Percentiles rank a stretch among this genome's conserved stretches.
Evolutionary conservation across 306 rosid genomes (phyloP).

Genomic region (Carpinus viminea): DNA sequence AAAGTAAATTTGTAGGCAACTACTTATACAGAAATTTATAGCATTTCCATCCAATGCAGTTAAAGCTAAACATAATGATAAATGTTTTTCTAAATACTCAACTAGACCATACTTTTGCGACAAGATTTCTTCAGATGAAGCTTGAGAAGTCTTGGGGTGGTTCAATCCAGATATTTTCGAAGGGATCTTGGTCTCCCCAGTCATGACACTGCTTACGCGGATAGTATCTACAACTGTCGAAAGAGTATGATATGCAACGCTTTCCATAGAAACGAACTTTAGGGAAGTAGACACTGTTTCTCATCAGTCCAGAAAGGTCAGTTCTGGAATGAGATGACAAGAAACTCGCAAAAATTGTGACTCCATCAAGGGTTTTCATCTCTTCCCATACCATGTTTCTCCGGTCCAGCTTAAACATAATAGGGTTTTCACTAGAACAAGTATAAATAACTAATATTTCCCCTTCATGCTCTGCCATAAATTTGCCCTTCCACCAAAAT

Average conservation of each 20-base stretch:
- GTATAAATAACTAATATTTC: slow-evolving; percentile 70
- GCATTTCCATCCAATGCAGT: background rate
- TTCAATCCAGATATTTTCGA: slow-evolving; percentile 79
- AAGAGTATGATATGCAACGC: slow-evolving; percentile 77
- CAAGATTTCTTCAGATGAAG: slow-evolving; percentile 48
- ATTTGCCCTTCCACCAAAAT: slow-evolving; percentile 92
- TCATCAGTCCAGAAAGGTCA: slow-evolving; percentile 67
- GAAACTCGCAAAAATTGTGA: slow-evolving; percentile 73
- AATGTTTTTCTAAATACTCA: background rate
- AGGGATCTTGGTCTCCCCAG: slow-evolving; percentile 89
- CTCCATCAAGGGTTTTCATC: slow-evolving; percentile 62
- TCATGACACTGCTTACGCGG: slow-evolving; percentile 87
- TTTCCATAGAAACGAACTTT: slow-evolving; percentile 84
- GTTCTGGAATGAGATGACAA: slow-evolving; percentile 69
- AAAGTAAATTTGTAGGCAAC: background rate
- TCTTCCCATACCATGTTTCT: slow-evolving; percentile 72
- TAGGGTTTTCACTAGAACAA: slow-evolving; percentile 79
- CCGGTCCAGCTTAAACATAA: slow-evolving; percentile 66
- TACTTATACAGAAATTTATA: slow-evolving; percentile 5
- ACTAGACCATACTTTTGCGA: slow-evolving; percentile 27
- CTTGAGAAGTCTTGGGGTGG: slow-evolving; percentile 65
- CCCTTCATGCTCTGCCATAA: slow-evolving; percentile 76
- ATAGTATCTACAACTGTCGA: slow-evolving; percentile 61
- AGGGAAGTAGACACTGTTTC: slow-evolving; percentile 74
- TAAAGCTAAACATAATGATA: slow-evolving; percentile 1